phyloP scores from a whole-genome alignment of 371 early-diverging fungal species.

The Saksenaea vasiformis region DNA sequence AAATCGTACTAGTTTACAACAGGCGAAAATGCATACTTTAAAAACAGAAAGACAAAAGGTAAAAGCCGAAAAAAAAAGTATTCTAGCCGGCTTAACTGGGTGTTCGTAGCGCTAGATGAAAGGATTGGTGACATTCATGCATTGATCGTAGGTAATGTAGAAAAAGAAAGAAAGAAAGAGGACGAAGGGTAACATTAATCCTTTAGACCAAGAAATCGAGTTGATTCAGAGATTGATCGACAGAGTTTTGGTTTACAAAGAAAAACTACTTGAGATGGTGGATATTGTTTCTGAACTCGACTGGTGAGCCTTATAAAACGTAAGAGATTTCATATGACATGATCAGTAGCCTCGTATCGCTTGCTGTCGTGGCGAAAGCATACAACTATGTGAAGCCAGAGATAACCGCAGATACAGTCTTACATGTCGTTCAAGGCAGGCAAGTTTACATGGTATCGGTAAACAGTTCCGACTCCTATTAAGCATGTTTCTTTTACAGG shows the following conservation, averaged over 20 bases:
- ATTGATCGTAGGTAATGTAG: constrained; percentile 59
- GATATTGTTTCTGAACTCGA: constrained; percentile 68
- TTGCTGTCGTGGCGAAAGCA: constrained; percentile 60
- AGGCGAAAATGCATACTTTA: constrained; percentile 68
- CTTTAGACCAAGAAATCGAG: constrained; percentile 71
- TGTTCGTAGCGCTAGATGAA: constrained; percentile 65
- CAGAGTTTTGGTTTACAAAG: constrained; percentile 39
- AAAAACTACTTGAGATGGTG: constrained; percentile 35
- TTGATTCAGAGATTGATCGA: constrained; percentile 68
- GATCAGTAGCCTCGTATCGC: constrained; percentile 61
- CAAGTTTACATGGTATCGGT: constrained; percentile 13
- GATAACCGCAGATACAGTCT: constrained; percentile 50
- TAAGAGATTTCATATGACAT: too few species aligned
- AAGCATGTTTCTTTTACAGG: constrained; percentile 28
- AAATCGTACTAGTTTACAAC: constrained; percentile 64
- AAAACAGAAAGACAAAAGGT: constrained; percentile 69
- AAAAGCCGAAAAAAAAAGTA: not conserved
- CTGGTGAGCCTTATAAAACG: constrained; percentile 50
- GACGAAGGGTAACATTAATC: not conserved
- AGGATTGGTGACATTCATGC: constrained; percentile 77
- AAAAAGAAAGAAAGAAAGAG: not conserved
- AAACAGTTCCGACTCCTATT: not conserved
- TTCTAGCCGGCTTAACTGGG: not conserved
- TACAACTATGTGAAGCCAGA: constrained; percentile 60
- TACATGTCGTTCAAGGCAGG: constrained; percentile 68